phyloP scores from a whole-genome alignment of 1,284 basidiomycete species.

The Ceratobasidium sp. region DNA sequence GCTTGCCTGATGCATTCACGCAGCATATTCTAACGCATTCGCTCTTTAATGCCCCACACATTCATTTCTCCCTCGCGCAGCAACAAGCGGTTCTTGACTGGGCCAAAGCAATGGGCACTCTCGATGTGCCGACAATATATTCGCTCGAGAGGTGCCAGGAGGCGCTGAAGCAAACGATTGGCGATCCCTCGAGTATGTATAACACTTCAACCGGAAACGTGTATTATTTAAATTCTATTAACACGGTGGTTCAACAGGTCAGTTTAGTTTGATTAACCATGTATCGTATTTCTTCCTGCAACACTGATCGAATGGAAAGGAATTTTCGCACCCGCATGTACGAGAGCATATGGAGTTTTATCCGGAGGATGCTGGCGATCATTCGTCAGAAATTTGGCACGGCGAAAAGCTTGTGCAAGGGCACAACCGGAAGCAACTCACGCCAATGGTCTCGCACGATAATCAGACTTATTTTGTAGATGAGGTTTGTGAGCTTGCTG shows the following conservation, averaged over 20 bases:
- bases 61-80: slow-evolving; percentile 54
- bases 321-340: slow-evolving; percentile 3
- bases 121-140: slow-evolving; percentile 20
- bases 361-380: not conserved
- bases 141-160: slow-evolving; percentile 27
- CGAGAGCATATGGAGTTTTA: slow-evolving; percentile 17
- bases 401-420: slow-evolving; percentile 15
- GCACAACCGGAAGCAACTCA: slow-evolving; percentile 2
- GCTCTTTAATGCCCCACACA: slow-evolving; percentile 53
- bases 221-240: slow-evolving; percentile 21
- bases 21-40: slow-evolving; percentile 52
- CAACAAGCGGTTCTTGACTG: slow-evolving; percentile 54
- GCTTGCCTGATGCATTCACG: not conserved
- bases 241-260: slow-evolving; percentile 27
- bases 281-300: not conserved
- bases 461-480: not conserved
- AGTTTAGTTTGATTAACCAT: not conserved
- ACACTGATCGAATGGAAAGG: not conserved
- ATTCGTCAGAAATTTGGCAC: slow-evolving; percentile 17
- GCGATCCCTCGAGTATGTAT: not conserved
- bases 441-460: slow-evolving; percentile 9
- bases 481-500: slow-evolving; percentile 3
- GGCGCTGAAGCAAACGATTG: not conserved
- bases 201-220: not conserved
- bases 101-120: slow-evolving; percentile 53